Evolutionary conservation across 2,329 filamentous ascomycete species (phyloP), one percentile per base, ranked within the genome.

Genomic region (Teratosphaeria destructans): DNA sequence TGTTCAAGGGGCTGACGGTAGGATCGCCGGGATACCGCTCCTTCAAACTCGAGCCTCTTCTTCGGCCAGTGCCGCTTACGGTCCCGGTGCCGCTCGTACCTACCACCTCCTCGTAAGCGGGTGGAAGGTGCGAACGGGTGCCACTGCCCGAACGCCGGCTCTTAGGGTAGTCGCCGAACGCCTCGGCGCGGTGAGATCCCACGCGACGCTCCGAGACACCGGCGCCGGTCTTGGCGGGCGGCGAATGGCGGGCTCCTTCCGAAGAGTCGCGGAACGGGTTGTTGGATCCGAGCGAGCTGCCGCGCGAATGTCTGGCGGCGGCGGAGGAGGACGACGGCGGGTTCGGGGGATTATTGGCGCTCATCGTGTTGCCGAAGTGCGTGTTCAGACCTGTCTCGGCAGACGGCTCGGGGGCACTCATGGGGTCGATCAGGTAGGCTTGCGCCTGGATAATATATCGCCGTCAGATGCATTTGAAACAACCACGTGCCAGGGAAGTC

Each of bases 361-460:
- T 73, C 63, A 77, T 78, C 8, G 77, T 78, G 55, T 75, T 76
- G 59, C 75, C 73, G 67, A 84, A 82, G 63, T 83, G 82, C 3
- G 78, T 77, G 60, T 82, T 82, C n/a, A 82, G 81, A 7, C 86
- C 85, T 55, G 83, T 87, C 69, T 88, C 84, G 62, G 86, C 81
- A 61, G 79, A 83, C 14, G 87, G 87, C 62, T 88, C 84, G 10
- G 85, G 85, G 26, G 80, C 85, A 66, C 79, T 84, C 62, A 90
- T 76, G 64, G 87, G 88, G 66, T 88, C 85, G 64, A 90, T 82
- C 53, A 90, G 77, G 68, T 87, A 85, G 67, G 83, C 81, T 26
- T 70, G 58, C 65, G 65, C 56, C 52, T 60, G 54, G 27, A 56
- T 23, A 23, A 23, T 23, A 55, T 27, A 32, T 35, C 11, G 52